Percentiles rank a stretch among this genome's conserved stretches.
phyloP scores from a whole-genome alignment of 2,329 filamentous ascomycete species.

The Apiospora saccharicola region DNA sequence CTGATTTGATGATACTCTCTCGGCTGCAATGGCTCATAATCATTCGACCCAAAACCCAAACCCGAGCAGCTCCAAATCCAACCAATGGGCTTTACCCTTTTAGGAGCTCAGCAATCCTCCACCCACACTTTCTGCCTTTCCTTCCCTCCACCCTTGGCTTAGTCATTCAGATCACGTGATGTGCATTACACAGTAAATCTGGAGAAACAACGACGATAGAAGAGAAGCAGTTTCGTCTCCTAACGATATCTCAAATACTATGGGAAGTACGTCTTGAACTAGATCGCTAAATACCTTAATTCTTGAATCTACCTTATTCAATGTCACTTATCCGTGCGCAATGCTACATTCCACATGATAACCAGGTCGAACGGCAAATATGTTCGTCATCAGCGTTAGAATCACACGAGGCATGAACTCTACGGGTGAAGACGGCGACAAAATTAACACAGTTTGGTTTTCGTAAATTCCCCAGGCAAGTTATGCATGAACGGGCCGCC shows the following conservation, averaged over 20 bases:
- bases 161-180: slow-evolving; percentile 13
- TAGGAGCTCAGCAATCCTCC: slow-evolving; percentile 10
- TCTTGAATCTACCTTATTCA: no score
- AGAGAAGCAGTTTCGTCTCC: no score
- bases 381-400: no score
- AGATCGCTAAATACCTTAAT: no score
- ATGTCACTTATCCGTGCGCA: no score
- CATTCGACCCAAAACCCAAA: slow-evolving; percentile 16
- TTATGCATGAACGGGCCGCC: neutral
- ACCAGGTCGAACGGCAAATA: no score
- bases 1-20: slow-evolving; percentile 46
- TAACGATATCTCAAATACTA: no score
- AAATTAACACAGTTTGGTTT: neutral
- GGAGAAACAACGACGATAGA: no score
- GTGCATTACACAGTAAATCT: neutral
- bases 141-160: neutral
- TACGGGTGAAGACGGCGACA: neutral
- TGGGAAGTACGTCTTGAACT: no score
- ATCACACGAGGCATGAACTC: no score
- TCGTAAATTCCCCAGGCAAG: neutral
- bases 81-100: slow-evolving; percentile 13
- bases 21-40: slow-evolving; percentile 22
- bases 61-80: slow-evolving; percentile 10
- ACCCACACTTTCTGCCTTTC: neutral
- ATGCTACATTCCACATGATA: no score